Evolutionary conservation across 2,329 filamentous ascomycete genomes (phyloP), one percentile per base, ranked within the genome.

Genomic region (Cladosporium sp.): DNA sequence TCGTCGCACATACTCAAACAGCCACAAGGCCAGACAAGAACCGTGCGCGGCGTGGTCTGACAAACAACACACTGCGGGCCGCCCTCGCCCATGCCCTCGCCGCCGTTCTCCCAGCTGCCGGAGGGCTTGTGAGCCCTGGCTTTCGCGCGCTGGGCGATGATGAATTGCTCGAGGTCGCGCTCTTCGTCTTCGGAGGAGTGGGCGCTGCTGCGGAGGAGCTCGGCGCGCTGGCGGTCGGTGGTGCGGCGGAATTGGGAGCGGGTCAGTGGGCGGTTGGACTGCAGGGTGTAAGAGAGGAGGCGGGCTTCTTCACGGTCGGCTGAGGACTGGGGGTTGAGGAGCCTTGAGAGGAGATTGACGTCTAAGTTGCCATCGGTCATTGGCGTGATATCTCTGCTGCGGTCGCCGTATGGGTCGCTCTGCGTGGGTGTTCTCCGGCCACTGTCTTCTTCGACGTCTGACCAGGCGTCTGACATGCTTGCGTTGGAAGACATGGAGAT

Each of bases 1-100:
- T 97, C 93, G 68, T 98, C 93, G 67, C 93, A 97, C 10, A 97
- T 78, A 60, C 89, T 92, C 54, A 98, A 77, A 67, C 93, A 98
- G 2, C 93, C 87, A 68, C 93, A 98, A 0, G 93, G 93, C 93
- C 93, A 97, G 2, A 95, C 86, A 51, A 98, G 87, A 56, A 97
- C 87, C 7, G 88, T 95, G 14, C 93, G 79, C 3, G 90, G 84
- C n/a, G 81, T 80, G 51, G 83, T 83, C 68, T 97, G 92, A 66
- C 93, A 98, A 4, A 98, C 89, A 1, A 97, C 93, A 64, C 93
- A 98, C 60, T 88, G 87, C 2, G 90, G 89, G 0, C 89, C 85
- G 38, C 78, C 82, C 31, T 84, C 81, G 1, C 87, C 88, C 65
- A 91, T 80, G 0, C 86, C 86, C 4, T 82, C 82, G 1, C 83